Evolutionary conservation across 495 filamentous ascomycete species (phyloP), one percentile per base, ranked within the genome.

Genomic region (Neurospora sp.): DNA sequence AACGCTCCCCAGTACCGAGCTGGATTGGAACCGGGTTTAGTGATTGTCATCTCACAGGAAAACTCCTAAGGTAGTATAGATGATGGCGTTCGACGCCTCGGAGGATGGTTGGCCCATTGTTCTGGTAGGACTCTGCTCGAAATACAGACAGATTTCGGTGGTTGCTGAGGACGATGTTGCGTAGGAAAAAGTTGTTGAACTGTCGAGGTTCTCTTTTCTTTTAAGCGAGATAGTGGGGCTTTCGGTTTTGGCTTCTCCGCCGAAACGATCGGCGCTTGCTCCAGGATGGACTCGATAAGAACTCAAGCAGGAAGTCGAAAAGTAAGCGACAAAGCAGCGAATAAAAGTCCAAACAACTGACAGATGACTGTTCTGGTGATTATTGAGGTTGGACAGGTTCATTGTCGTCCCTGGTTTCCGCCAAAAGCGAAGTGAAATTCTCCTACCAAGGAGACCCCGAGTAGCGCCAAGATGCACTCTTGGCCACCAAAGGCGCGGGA

Each of bases 41-140:
- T 42, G 54, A 35, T 35, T 62, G 48, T 69, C 10, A 3, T 70
- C 89, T 74, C 83, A 93, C 92, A 93, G 81, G 79, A 94, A 94
- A 23, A 84, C 82, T 38, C 84, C 89, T 82, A 93, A 94, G 35
- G 91, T 91, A 23, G 90, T 79, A 77, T 93, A 94, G 78, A 94
- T 90, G 72, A 93, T 84, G 78, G 90, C 90, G 83, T 93, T 91
- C 16, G 92, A 93, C 78, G 90, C 90, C 83, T 86, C 83, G 40
- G 84, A 87, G 0, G 91, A 92, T 73, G 90, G 90, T 74, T 90
- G 86, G 20, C 90, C 90, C 91, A 93, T 93, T 69, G 31, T 76
- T 71, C 48, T 70, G 23, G 39, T 66, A 41, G 27, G 54, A 18
- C 31, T 66, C 14, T 31, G 54, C 14, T 31, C 12, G 31, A 4